Percentiles rank a stretch among this genome's conserved stretches.
These are phyloP conservation scores for Cladosporium sp. DNA, from an alignment of 2,329 filamentous ascomycete species.

Conservation along the genomic window DNA sequence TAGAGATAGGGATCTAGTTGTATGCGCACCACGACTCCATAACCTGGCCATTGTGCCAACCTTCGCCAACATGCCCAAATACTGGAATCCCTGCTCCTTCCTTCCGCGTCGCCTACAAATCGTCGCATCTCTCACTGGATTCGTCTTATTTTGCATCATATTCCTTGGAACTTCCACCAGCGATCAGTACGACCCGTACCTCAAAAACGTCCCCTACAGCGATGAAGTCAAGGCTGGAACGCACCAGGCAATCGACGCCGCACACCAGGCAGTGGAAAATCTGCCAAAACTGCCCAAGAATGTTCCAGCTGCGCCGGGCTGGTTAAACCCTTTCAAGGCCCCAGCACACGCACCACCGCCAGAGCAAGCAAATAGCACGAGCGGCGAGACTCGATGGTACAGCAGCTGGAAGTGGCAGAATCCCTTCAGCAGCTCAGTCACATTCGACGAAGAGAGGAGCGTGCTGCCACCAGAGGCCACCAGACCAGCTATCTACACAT, in stretches of 20 bases:
- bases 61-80: slow-evolving; percentile 23
- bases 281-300: slow-evolving; percentile 35
- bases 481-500: slow-evolving; percentile 82
- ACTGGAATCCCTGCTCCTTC: slow-evolving; percentile 37
- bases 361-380: slow-evolving; percentile 74
- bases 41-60: slow-evolving; percentile 10
- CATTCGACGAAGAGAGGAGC: slow-evolving; percentile 77
- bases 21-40: slow-evolving; percentile 6
- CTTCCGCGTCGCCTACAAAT: slow-evolving; percentile 51
- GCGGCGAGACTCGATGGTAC: slow-evolving; percentile 80
- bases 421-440: slow-evolving; percentile 80
- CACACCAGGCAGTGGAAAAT: slow-evolving; percentile 42
- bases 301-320: slow-evolving; percentile 37
- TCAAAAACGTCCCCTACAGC: slow-evolving; percentile 36
- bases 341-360: slow-evolving; percentile 71
- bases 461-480: slow-evolving; percentile 74
- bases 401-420: slow-evolving; percentile 87
- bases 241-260: slow-evolving; percentile 38
- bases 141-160: slow-evolving; percentile 41
- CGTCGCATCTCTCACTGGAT: slow-evolving; percentile 40
- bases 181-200: slow-evolving; percentile 30
- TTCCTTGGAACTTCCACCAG: slow-evolving; percentile 36
- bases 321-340: slow-evolving; percentile 64
- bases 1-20: neutral
- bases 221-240: slow-evolving; percentile 41